Percentiles rank a stretch among this genome's conserved stretches.
phyloP scores from a whole-genome alignment of 108 stramenopile species.

The Epithemia pelagica region DNA sequence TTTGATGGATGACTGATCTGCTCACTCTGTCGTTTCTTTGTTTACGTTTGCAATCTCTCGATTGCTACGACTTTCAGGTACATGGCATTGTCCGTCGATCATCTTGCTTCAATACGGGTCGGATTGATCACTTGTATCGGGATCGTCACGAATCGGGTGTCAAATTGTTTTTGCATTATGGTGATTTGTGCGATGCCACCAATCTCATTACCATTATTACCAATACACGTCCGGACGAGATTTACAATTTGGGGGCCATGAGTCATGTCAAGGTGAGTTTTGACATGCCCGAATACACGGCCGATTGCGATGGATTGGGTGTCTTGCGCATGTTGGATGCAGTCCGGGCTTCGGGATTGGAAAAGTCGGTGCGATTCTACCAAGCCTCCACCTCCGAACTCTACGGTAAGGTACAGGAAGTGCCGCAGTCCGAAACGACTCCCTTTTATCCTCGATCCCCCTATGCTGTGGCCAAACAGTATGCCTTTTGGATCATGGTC shows the following conservation, averaged over 20 bases:
- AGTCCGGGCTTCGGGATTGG: constrained; percentile 88
- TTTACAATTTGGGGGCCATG: constrained; percentile 99
- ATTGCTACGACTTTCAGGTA: too few relatives aligned
- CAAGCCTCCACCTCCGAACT: constrained; percentile 98
- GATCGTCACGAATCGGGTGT: constrained; percentile 95
- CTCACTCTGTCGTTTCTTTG: too few relatives aligned
- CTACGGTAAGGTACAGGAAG: constrained; percentile 97
- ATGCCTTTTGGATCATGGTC: constrained; percentile 97
- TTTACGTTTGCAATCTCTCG: too few relatives aligned
- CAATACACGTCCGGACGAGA: constrained; percentile 84
- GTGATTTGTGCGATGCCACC: constrained; percentile 97
- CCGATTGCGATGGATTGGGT: constrained; percentile 97
- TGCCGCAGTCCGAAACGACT: constrained; percentile 97
- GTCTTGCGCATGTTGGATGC: constrained; percentile 98
- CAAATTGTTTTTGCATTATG: constrained; percentile 96
- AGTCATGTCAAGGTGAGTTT: constrained; percentile 99
- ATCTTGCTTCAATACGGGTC: constrained; percentile 97
- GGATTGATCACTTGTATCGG: constrained; percentile 97
- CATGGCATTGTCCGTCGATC: constrained; percentile 98
- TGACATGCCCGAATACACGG: constrained; percentile 99
- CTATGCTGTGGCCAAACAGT: constrained; percentile 98
- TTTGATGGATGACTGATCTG: too few relatives aligned
- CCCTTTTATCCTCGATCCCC: constrained; percentile 99
- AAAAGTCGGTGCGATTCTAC: constrained; percentile 83
- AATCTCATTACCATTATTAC: constrained; percentile 92